phyloP scores from a whole-genome alignment of 164 flowering plant species.

The Hamamelis virginiana region DNA sequence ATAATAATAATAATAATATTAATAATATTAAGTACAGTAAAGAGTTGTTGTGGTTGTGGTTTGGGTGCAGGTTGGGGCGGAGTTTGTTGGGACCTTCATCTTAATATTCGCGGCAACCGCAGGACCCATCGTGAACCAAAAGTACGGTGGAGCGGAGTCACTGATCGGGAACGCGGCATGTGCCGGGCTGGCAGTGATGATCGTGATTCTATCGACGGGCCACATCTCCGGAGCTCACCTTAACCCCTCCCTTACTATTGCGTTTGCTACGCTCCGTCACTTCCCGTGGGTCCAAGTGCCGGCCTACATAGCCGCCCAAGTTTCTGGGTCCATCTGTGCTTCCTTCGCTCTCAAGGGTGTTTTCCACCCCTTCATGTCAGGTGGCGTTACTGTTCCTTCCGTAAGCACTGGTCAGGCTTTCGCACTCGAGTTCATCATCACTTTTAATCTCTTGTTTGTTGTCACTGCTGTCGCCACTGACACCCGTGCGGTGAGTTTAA shows the following conservation, averaged over 20 bases:
- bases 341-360: no score
- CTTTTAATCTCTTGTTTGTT: constrained; percentile 78
- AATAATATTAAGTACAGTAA: no score
- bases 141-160: constrained; percentile 62
- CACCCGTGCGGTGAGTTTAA: constrained; percentile 72
- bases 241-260: constrained; percentile 79
- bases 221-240: constrained; percentile 92
- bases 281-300: constrained; percentile 93
- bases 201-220: constrained; percentile 74
- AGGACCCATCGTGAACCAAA: constrained; percentile 78
- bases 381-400: constrained; percentile 82
- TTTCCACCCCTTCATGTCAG: constrained; percentile 74
- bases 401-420: constrained; percentile 66
- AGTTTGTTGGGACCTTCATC: constrained; percentile 88
- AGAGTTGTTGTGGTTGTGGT: no score
- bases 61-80: constrained; percentile 80
- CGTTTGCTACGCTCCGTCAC: constrained; percentile 74
- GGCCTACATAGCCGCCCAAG: constrained; percentile 74
- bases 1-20: no score
- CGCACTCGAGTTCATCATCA: constrained; percentile 72
- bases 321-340: constrained; percentile 74
- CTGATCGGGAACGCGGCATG: constrained; percentile 79
- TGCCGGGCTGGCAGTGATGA: constrained; percentile 84
- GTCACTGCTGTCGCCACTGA: constrained; percentile 94
- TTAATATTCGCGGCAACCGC: constrained; percentile 78